Conservation (phyloP, 148 eudicot genomes). For the Rhododendron griersonianum region DNA sequence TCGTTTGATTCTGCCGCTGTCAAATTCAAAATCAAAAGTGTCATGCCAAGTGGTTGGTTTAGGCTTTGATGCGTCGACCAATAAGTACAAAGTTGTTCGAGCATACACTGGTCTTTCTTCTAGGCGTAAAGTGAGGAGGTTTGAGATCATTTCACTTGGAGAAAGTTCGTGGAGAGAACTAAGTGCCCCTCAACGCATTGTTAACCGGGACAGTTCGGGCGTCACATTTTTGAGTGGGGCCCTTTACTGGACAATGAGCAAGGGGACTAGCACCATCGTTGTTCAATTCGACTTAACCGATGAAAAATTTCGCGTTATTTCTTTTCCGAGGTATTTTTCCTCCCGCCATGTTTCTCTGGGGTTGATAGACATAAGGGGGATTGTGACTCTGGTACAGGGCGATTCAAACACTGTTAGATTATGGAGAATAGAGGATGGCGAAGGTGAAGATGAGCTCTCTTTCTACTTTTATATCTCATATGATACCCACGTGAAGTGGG, state of each 20-base stretch:
- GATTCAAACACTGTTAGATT: background rate
- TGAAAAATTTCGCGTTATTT: background rate
- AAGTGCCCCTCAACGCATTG: background rate
- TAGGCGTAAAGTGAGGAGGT: background rate
- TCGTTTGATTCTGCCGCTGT: background rate
- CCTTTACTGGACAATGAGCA: slow-evolving; percentile 2
- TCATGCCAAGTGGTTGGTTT: background rate
- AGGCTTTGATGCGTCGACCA: slow-evolving; percentile 7
- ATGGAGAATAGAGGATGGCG: background rate
- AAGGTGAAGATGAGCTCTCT: background rate
- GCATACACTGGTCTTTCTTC: background rate
- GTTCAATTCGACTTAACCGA: background rate
- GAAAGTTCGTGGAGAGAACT: slow-evolving; percentile 14
- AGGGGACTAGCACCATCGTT: no score
- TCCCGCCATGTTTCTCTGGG: background rate
- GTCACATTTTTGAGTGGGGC: background rate
- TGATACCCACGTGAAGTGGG: slow-evolving; percentile 7
- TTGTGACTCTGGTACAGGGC: background rate
- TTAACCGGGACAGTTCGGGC: background rate
- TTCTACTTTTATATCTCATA: background rate
- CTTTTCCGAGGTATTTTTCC: background rate
- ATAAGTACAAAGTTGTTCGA: slow-evolving; percentile 10
- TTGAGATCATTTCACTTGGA: slow-evolving; percentile 9
- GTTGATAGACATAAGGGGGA: background rate
- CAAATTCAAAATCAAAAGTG: background rate